Conservation (phyloP, 2,329 filamentous ascomycete genomes). For the Aspergillus flavus region DNA sequence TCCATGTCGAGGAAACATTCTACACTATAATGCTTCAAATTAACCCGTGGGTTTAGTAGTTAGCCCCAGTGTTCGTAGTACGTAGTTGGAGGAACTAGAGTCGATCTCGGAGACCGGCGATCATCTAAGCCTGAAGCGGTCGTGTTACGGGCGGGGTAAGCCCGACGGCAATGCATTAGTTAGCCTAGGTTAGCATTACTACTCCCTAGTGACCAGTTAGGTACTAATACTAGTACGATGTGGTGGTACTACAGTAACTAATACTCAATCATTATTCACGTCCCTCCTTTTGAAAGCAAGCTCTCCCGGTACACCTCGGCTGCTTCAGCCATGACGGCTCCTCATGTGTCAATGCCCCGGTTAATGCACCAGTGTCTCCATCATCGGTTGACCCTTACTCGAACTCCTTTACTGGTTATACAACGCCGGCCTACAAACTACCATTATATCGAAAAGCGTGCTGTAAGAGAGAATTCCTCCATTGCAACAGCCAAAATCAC, state of each 20-base stretch:
- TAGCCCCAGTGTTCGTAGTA: background rate
- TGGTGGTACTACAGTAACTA: background rate
- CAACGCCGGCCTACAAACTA: background rate
- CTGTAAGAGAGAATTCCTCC: conserved; percentile 20
- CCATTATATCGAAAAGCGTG: background rate
- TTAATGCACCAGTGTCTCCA: conserved; percentile 9
- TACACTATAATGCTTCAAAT: background rate
- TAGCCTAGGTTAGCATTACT: conserved; percentile 12
- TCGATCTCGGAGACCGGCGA: background rate
- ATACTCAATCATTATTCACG: background rate
- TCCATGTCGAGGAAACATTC: background rate
- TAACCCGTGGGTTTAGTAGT: background rate
- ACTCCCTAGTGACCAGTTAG: background rate
- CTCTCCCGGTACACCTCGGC: conserved; percentile 8
- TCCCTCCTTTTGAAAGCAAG: background rate
- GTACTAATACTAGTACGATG: background rate
- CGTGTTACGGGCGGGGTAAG: conserved; percentile 14
- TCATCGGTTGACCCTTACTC: conserved; percentile 11
- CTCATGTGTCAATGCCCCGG: conserved; percentile 14
- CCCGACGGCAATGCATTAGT: background rate
- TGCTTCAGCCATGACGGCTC: conserved; percentile 12
- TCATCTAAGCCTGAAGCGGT: background rate
- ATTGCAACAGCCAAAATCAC: background rate
- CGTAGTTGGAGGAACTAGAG: background rate
- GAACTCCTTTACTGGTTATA: conserved; percentile 8